phyloP scores from a whole-genome alignment of 345 rosid species.

The Pistacia atlantica region DNA sequence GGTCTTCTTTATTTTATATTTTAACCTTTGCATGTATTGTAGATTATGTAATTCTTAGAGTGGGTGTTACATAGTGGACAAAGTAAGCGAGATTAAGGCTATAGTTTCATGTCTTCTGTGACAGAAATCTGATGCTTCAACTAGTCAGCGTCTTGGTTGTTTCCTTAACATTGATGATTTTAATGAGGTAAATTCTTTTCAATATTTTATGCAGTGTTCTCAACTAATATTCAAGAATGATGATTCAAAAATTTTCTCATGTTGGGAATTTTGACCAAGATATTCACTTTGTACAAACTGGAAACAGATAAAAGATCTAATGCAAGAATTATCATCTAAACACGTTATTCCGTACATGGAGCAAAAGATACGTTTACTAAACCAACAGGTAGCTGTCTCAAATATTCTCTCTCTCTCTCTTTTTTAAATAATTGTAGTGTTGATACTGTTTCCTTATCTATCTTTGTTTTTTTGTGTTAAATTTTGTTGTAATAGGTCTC shows the following conservation, averaged over 20 bases:
- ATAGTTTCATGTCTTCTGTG: slow-evolving; percentile 32
- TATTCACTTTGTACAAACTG: slow-evolving; percentile 29
- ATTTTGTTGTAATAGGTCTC: slow-evolving; percentile 60
- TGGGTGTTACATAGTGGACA: slow-evolving; percentile 14
- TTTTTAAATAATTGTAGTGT: slow-evolving; percentile 2
- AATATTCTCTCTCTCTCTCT: not conserved
- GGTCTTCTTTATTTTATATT: slow-evolving; percentile 6
- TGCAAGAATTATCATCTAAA: slow-evolving; percentile 91
- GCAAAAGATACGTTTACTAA: slow-evolving; percentile 85
- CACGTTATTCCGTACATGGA: slow-evolving; percentile 95
- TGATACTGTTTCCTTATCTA: slow-evolving; percentile 16
- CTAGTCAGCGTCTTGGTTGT: slow-evolving; percentile 61
- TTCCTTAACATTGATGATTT: slow-evolving; percentile 74
- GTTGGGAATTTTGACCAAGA: slow-evolving; percentile 20
- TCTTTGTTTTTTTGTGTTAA: slow-evolving; percentile 21
- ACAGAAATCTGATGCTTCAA: slow-evolving; percentile 65
- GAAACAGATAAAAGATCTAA: slow-evolving; percentile 75
- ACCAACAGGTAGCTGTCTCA: slow-evolving; percentile 68
- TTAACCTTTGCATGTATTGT: not conserved
- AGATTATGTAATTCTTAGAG: not conserved
- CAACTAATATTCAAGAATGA: slow-evolving; percentile 6
- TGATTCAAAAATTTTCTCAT: slow-evolving; percentile 25
- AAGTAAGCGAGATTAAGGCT: slow-evolving; percentile 24
- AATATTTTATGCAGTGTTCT: slow-evolving; percentile 11
- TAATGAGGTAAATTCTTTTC: slow-evolving; percentile 54